phyloP scores from a whole-genome alignment of 2,329 filamentous ascomycete species.

The Ustulina deusta region DNA sequence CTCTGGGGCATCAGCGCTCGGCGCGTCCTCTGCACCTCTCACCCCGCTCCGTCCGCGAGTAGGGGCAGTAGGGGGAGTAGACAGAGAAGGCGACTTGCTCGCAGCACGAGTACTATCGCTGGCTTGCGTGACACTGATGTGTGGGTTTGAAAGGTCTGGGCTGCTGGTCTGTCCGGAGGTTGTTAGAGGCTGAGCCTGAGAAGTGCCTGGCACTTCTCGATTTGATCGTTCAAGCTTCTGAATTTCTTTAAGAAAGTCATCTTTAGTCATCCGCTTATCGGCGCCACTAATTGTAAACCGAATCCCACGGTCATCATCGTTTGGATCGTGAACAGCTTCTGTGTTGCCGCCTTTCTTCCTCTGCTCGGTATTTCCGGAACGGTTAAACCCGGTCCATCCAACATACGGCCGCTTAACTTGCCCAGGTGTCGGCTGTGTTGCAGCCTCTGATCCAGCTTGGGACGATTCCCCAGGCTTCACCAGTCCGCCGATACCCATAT shows the following conservation, averaged over 20 bases:
- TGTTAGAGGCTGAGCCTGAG: not conserved
- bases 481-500: conserved; percentile 64
- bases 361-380: conserved; percentile 48
- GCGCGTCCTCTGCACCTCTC: conserved; percentile 37
- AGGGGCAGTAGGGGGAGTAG: conserved; percentile 19
- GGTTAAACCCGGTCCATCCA: conserved; percentile 64
- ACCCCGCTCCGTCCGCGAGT: conserved; percentile 44
- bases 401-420: conserved; percentile 56
- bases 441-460: conserved; percentile 46
- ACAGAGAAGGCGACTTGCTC: conserved; percentile 40
- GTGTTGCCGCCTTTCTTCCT: conserved; percentile 56
- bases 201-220: conserved; percentile 59
- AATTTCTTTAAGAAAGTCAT: conserved; percentile 81
- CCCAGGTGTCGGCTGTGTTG: conserved; percentile 44
- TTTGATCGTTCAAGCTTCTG: conserved; percentile 77
- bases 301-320: conserved; percentile 77
- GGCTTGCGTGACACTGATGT: conserved; percentile 46
- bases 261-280: conserved; percentile 82
- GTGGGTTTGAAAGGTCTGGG: conserved; percentile 34
- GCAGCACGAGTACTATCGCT: conserved; percentile 44
- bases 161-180: conserved; percentile 13
- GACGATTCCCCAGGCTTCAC: conserved; percentile 53
- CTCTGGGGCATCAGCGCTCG: conserved; percentile 63
- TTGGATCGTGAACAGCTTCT: conserved; percentile 56
- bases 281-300: conserved; percentile 81